Conservation (phyloP, 257 asterid genomes). For the Scutellaria minor region DNA sequence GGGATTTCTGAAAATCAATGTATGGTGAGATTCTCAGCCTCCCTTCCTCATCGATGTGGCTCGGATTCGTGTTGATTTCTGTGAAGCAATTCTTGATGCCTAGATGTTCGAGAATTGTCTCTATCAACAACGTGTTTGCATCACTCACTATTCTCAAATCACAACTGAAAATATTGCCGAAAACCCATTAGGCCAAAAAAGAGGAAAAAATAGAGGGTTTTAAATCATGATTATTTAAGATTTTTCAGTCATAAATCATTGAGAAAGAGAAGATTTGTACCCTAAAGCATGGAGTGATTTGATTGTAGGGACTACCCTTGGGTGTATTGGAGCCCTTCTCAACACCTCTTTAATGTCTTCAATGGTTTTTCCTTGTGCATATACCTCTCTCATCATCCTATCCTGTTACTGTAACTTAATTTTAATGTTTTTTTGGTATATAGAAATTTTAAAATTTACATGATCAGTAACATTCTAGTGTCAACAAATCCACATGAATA, state of each 20-base stretch:
- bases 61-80: slow-evolving; percentile 74
- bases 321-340: slow-evolving; percentile 53
- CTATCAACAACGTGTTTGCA: slow-evolving; percentile 77
- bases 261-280: slow-evolving; percentile 29
- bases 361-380: slow-evolving; percentile 54
- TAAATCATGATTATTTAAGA: not conserved
- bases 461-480: not conserved
- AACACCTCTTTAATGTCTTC: slow-evolving; percentile 57
- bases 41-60: slow-evolving; percentile 65
- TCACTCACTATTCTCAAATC: slow-evolving; percentile 89
- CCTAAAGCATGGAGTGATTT: slow-evolving; percentile 63
- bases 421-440: not conserved
- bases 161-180: slow-evolving; percentile 47
- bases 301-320: slow-evolving; percentile 57
- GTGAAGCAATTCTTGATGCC: slow-evolving; percentile 63
- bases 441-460: not conserved
- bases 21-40: slow-evolving; percentile 69
- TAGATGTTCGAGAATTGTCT: slow-evolving; percentile 72
- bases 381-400: slow-evolving; percentile 61
- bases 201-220: slow-evolving; percentile 19
- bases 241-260: not conserved
- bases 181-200: not conserved
- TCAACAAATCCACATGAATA: not conserved
- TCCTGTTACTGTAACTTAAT: slow-evolving; percentile 48
- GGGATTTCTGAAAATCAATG: slow-evolving; percentile 58